A percentile compares a stretch with the other conserved stretches of the same genome.
These are phyloP conservation scores for Aspergillus fischeri DNA, from an alignment of 2,329 filamentous ascomycete species.

Conservation along the genomic window DNA sequence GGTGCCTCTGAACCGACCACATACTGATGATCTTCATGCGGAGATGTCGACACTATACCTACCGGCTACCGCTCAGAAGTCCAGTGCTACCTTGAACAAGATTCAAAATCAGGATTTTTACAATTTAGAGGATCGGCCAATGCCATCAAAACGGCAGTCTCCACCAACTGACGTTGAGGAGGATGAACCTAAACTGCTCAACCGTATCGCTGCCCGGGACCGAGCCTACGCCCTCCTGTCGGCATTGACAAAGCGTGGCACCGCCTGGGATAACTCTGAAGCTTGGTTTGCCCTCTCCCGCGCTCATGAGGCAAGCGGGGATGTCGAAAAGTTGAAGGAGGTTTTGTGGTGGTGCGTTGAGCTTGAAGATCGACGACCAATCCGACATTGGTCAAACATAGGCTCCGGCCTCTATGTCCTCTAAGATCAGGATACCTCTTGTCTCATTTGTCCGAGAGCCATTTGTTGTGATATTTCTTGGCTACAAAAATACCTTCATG, in stretches of 20 bases:
- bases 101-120: background rate
- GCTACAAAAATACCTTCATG: constrained; percentile 26
- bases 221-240: constrained; percentile 81
- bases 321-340: constrained; percentile 82
- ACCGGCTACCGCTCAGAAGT: constrained; percentile 18
- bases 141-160: background rate
- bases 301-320: constrained; percentile 81
- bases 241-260: constrained; percentile 76
- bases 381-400: constrained; percentile 73
- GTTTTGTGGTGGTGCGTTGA: constrained; percentile 98
- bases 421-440: constrained; percentile 25
- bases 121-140: background rate
- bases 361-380: constrained; percentile 76
- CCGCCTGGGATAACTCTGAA: constrained; percentile 86
- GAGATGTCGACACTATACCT: constrained; percentile 24
- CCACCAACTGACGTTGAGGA: constrained; percentile 12
- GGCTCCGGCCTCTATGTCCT: constrained; percentile 64
- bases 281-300: constrained; percentile 88
- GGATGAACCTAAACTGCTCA: constrained; percentile 64
- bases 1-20: constrained; percentile 31
- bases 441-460: constrained; percentile 1
- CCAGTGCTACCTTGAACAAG: constrained; percentile 1
- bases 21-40: constrained; percentile 23
- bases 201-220: constrained; percentile 84
- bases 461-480: constrained; percentile 9